phyloP scores from a whole-genome alignment of 2,329 filamentous ascomycete genomes.

The Chaetomium sp. region DNA sequence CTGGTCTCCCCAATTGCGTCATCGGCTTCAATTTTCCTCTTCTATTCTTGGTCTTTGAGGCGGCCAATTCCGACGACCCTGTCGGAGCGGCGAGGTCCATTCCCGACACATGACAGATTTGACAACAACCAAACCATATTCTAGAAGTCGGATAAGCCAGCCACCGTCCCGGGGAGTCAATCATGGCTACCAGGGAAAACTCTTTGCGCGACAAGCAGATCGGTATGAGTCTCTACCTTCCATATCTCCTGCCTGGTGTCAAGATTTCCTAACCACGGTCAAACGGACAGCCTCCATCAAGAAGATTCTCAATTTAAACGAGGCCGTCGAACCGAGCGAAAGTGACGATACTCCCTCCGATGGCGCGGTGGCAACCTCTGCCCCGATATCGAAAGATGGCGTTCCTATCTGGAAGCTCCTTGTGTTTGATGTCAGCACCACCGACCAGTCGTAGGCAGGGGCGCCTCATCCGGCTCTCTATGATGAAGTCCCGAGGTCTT shows the following conservation, averaged over 20 bases:
- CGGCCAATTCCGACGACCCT: no score
- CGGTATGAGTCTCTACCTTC: constrained; percentile 28
- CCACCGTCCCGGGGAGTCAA: constrained; percentile 16
- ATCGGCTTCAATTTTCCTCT: no score
- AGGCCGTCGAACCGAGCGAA: constrained; percentile 54
- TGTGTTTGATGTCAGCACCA: constrained; percentile 65
- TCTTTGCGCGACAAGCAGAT: constrained; percentile 48
- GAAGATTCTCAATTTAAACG: constrained; percentile 92
- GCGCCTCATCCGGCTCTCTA: background rate
- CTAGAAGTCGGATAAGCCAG: background rate
- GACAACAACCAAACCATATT: background rate
- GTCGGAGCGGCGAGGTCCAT: no score
- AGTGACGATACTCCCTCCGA: constrained; percentile 58
- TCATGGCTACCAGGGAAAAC: constrained; percentile 41
- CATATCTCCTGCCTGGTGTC: background rate
- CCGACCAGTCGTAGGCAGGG: background rate
- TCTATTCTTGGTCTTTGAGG: no score
- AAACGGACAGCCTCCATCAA: constrained; percentile 71
- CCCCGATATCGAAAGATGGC: constrained; percentile 61
- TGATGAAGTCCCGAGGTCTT: background rate
- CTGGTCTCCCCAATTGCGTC: no score
- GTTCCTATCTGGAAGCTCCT: constrained; percentile 91
- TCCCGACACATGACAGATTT: background rate
- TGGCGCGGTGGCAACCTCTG: constrained; percentile 59
- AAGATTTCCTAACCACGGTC: background rate